phyloP scores from a whole-genome alignment of 768 basidiomycete species.

The Gymnopilus junonius region DNA sequence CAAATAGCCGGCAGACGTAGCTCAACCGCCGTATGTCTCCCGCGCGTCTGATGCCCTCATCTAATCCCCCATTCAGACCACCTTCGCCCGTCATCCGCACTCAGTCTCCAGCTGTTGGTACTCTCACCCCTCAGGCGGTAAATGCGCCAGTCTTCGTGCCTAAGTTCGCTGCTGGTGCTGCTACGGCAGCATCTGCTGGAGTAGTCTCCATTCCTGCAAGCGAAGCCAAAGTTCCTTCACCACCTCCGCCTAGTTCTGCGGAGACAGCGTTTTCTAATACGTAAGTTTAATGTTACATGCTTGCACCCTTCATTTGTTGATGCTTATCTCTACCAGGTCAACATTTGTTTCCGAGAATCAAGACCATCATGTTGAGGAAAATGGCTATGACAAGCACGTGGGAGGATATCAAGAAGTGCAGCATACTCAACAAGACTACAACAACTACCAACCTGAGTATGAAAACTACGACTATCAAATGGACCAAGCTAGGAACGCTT shows the following conservation, averaged over 20 bases:
- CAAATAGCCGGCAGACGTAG: constrained; percentile 19
- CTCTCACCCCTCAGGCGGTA: constrained; percentile 66
- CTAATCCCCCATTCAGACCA: constrained; percentile 31
- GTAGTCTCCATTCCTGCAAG: constrained; percentile 16
- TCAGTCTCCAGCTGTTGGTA: constrained; percentile 46
- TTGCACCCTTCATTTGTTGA: background rate
- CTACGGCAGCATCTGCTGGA: background rate
- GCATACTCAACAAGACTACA: constrained; percentile 10
- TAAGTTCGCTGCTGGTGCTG: constrained; percentile 45
- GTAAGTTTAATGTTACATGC: background rate
- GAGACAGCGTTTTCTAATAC: background rate
- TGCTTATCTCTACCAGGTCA: background rate
- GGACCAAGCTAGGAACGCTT: constrained; percentile 15
- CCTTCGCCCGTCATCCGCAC: constrained; percentile 31
- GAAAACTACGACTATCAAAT: constrained; percentile 28
- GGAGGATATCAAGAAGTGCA: constrained; percentile 1
- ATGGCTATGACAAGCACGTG: constrained; percentile 7
- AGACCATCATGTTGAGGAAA: background rate
- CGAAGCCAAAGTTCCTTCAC: constrained; percentile 29
- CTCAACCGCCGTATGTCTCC: constrained; percentile 33
- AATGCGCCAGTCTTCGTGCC: constrained; percentile 89
- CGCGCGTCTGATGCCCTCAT: constrained; percentile 12
- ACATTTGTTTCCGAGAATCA: constrained; percentile 1
- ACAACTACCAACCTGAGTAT: constrained; percentile 21
- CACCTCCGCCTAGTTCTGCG: constrained; percentile 15